Evolutionary conservation across 768 basidiomycete species (phyloP), one percentile per base, ranked within the genome.

Genomic region (Leucosporidium scottii): DNA sequence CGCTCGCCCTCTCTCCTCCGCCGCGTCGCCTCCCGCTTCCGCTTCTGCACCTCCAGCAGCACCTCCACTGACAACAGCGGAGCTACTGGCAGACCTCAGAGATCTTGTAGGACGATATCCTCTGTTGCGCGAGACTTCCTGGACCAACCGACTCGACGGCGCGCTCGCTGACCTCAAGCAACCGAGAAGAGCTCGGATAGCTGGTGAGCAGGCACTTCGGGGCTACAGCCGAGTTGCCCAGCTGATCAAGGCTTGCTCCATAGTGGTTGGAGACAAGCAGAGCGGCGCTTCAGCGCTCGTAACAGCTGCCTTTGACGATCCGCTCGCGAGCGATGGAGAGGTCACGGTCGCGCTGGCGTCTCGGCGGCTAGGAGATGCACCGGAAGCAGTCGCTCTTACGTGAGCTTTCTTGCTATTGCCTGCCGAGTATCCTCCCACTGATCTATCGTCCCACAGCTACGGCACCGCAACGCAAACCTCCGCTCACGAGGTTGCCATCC

Each of bases 281-380:
- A 59, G 64, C 25, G 59, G 62, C 4, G 59, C 65, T 0, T 10
- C 51, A 21, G 53, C 31, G 20, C 47, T 72, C 44, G 60, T 66
- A 0, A 61, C 53, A 0, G 64, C 71, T 4, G 58, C 68, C 36
- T 53, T 72, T 51, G 71, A 72, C 39, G 67, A 72, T 62, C 71
- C 71, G 17, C 65, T 72, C 50, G 20, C 67, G 27, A 59, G 50
- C 59, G 58, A 64, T 15, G 48, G 54, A 8, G 65, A 68, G 1
- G 39, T 69, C 36, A 64, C 65, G 8, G 30, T 72, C 47, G 59
- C 65, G 1, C 57, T 72, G 44, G 71, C 68, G 23, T n/a, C 64
- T 6, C 54, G 71, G 13, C 27, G 64, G 17, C 61, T 72, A 28
- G 17, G 18, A 3, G 31, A 51, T 1, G 8, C 70, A 4, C 64